These are phyloP conservation scores for Termitomyces sp. DNA, from an alignment of 768 basidiomycete genomes.

Conservation along the genomic window DNA sequence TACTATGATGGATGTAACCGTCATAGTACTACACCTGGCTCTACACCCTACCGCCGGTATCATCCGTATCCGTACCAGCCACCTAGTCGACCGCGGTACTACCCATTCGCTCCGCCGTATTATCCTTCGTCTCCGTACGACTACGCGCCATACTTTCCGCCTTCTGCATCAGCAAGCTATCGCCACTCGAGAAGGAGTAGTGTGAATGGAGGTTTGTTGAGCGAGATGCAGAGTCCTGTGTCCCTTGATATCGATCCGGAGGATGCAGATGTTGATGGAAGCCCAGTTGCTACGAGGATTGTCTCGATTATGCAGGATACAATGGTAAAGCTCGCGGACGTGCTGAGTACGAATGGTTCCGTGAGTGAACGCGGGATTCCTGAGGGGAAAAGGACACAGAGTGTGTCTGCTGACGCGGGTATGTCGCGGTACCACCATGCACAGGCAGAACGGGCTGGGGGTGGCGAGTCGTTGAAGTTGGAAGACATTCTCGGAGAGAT, in stretches of 20 bases:
- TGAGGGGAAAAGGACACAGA: background rate
- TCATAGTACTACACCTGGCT: background rate
- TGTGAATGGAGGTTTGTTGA: background rate
- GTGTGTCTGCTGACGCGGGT: background rate
- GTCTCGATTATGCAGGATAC: slow-evolving; percentile 9
- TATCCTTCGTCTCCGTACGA: background rate
- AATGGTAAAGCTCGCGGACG: slow-evolving; percentile 5
- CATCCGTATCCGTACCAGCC: slow-evolving; percentile 3
- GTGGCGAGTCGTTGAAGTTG: background rate
- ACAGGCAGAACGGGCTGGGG: background rate
- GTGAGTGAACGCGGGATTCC: background rate
- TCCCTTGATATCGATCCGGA: slow-evolving; percentile 2
- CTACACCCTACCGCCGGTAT: background rate
- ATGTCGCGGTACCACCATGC: background rate
- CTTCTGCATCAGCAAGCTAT: slow-evolving; percentile 1
- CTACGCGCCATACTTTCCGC: background rate
- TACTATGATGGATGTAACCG: background rate
- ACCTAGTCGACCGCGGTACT: background rate
- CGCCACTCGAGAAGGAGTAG: background rate
- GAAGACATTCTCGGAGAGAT: slow-evolving; percentile 1
- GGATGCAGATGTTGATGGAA: background rate
- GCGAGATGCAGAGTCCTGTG: background rate
- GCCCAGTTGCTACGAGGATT: slow-evolving; percentile 4
- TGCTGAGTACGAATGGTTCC: background rate
- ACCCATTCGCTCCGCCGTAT: background rate